Base-by-base conservation (phyloP, 2,329 filamentous ascomycete species). In the Colletotrichum sp. region DNA sequence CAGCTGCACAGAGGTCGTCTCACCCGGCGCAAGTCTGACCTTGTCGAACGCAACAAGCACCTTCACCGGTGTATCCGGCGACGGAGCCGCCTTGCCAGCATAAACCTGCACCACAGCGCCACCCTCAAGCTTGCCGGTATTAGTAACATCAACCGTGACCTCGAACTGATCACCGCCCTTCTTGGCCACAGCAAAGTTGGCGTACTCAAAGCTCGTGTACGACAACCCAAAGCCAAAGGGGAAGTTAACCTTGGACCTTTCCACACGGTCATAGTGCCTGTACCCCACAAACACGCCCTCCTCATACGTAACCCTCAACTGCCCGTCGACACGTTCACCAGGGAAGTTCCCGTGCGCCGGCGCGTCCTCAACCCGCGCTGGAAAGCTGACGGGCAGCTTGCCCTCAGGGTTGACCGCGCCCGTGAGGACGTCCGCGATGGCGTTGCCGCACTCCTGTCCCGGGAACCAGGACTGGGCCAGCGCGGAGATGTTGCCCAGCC, bases 261-360 rank as follows among this genome's bases (percentile, higher is more conserved):
- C 86, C n/a, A 83, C 71, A 78, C 91, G 92, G 80, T 95, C 92
- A 79, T 93, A 94, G 84, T 91, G 91, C 25, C 92, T 87, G 82
- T 95, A 94, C 1, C 93, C 93, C 49, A 94, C 87, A 80, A 93
- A 94, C 61, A 95, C 88, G 64, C 93, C 93, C 82, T 94, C 93
- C n/a, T 91, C 91, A 78, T 94, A 94, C 3, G 92, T 85, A 4
- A 92, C 91, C 78, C 90, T 88, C 64, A 92, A 87, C 70, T 90
- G 90, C 1, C 82, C 82, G 22, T 83, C 76, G 32, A 78, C 79
- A 4, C 68, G 49, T 81, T 93, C 90, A 4, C 88, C 83, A 2
- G 83, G 83, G 78, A 84, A 94, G 84, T 94, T 94, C 77, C 92
- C 87, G 82, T 92, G 92, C 0, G 92, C 91, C 2, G 93, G 92